A percentile compares a stretch with the other conserved stretches of the same genome.
Conservation (phyloP, 108 stramenopile genomes). For the Hondaea fermentalgiana region DNA sequence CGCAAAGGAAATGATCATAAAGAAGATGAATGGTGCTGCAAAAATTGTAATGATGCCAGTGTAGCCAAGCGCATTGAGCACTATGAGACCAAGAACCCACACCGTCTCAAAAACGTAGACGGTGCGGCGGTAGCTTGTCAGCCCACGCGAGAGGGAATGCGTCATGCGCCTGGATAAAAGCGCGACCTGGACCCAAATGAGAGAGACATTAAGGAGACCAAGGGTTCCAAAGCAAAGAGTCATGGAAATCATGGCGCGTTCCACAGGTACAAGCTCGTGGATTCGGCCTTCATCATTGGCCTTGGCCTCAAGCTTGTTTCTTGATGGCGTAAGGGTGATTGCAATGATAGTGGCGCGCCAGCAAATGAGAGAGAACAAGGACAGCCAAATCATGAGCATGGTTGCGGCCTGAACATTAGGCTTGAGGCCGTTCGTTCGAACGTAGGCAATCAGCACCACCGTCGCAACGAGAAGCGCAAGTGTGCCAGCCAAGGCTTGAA, state of each 20-base stretch:
- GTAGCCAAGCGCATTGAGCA: not conserved
- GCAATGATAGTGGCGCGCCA: not conserved
- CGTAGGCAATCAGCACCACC: not conserved
- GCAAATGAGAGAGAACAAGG: not conserved
- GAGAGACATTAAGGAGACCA: not conserved
- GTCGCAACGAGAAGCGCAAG: not conserved
- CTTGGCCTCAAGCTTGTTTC: not conserved
- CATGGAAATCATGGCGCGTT: not conserved
- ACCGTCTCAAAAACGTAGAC: not conserved
- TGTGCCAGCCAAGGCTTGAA: not conserved
- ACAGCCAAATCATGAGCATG: not conserved
- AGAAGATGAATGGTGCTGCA: not conserved
- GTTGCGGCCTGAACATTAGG: not conserved
- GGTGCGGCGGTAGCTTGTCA: not conserved
- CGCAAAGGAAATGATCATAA: not conserved
- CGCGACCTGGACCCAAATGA: not conserved
- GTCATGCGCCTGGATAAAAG: not conserved
- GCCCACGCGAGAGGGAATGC: not conserved
- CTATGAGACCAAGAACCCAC: not conserved
- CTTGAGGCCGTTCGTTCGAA: not conserved
- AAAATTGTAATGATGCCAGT: not conserved
- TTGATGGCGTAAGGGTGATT: not conserved
- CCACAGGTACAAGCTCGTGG: not conserved
- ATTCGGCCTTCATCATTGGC: not conserved
- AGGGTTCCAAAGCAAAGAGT: not conserved